Evolutionary conservation across 2,329 filamentous ascomycete species (phyloP), one percentile per base, ranked within the genome.

Genomic region (Alternaria incomplexa): DNA sequence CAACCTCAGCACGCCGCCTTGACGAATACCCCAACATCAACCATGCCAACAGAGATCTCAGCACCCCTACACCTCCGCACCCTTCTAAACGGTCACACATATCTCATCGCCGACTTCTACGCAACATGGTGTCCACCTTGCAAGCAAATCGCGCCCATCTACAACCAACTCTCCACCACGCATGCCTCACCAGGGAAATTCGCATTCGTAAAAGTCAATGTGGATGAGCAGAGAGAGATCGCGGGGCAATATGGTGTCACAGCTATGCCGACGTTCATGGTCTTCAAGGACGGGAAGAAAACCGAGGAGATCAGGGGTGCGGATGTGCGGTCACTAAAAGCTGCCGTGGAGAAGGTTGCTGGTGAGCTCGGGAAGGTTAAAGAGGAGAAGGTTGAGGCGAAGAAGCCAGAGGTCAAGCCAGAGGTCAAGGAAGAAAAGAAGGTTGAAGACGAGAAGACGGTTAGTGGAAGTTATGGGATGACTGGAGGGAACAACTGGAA

Each of bases 111-210:
- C 67, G 84, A 86, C 73, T 85, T 85, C 79, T 84, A 83, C 73
- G 84, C 84, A 13, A 83, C 82, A 66, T 88, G 86, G 85, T 87
- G 86, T 71, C 85, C 85, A 3, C 86, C 85, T 15, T 88, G 86
- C 81, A 85, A 85, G 72, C 79, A 82, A 58, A 85, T 88, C 60
- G 81, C 82, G 0, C 86, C 85, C 52, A 77, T 84, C 65, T 83
- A 86, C 75, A 81, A 82, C 53, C 81, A 85, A 68, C 81, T 87
- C 66, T 84, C 84, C 67, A 79, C 81, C 20, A 73, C 81, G n/a
- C 82, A 87, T 72, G 62, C 79, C 28, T 78, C 82, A 26, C 73
- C 81, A 0, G 79, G 79, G 22, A 80, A 79, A 30, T 79, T 87
- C 26, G 80, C 80, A 4, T 88, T 88, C 72, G 81, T 83, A 63